Evolutionary conservation across 345 rosid genomes (phyloP).

Genomic region (Rhizophora mangle): DNA sequence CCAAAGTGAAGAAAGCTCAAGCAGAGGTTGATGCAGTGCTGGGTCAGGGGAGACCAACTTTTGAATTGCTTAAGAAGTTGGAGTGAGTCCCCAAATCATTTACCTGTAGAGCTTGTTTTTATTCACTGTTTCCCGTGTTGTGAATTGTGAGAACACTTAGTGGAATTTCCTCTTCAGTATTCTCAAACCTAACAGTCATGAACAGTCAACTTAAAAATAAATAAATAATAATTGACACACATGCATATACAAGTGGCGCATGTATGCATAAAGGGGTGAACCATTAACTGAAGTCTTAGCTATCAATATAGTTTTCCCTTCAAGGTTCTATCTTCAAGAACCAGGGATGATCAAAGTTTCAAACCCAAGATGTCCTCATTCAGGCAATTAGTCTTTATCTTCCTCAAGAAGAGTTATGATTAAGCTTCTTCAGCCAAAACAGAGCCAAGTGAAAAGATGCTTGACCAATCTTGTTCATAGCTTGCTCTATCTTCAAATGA

Average conservation of each 20-base stretch:
- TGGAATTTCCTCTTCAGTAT: not conserved
- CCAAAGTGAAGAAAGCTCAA: constrained; percentile 81
- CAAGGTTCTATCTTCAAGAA: not conserved
- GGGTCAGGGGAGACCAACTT: constrained; percentile 57
- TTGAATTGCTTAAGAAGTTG: constrained; percentile 65
- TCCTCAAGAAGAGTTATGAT: not conserved
- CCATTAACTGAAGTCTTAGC: not conserved
- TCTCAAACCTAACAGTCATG: not conserved
- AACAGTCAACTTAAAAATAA: not conserved
- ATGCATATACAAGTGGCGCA: not conserved
- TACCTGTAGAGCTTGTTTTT: constrained; percentile 1
- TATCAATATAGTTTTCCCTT: not conserved
- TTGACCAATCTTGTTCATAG: not conserved
- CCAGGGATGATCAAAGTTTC: not conserved
- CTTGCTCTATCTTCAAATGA: not conserved
- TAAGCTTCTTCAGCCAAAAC: not conserved
- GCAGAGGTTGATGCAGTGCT: constrained; percentile 79
- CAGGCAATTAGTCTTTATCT: not conserved
- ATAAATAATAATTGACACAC: not conserved
- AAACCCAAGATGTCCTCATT: too few species aligned
- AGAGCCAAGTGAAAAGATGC: not conserved
- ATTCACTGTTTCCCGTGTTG: constrained; percentile 2
- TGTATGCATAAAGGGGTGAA: not conserved
- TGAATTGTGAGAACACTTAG: not conserved
- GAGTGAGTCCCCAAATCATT: constrained; percentile 47